These are phyloP conservation scores for Metschnikowia orientalis DNA, from an alignment of 805 yeast genomes.

Conservation along the genomic window DNA sequence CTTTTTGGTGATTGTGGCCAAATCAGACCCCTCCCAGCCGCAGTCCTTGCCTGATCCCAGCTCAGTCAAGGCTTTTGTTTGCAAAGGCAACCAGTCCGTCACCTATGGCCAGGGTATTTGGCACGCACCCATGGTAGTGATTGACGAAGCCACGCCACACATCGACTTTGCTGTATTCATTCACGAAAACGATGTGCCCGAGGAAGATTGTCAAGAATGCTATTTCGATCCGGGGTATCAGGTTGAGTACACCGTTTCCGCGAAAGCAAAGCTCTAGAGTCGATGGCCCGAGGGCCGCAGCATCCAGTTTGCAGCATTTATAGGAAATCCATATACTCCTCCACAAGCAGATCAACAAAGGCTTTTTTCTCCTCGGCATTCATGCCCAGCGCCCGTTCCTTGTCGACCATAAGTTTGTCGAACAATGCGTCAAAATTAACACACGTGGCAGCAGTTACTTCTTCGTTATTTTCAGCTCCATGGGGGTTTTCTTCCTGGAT, in stretches of 20 bases:
- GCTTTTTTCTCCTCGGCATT: constrained; percentile 25
- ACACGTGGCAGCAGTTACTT: no score
- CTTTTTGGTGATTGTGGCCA: constrained; percentile 80
- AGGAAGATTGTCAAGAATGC: constrained; percentile 81
- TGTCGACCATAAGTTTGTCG: constrained; percentile 33
- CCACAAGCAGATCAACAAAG: constrained; percentile 34
- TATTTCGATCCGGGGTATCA: constrained; percentile 57
- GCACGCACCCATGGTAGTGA: constrained; percentile 96
- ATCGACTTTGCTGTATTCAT: constrained; percentile 84
- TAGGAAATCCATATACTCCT: constrained; percentile 35
- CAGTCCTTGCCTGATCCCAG: constrained; percentile 57
- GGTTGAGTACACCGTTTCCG: constrained; percentile 21
- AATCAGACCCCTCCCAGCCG: constrained; percentile 33
- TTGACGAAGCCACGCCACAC: constrained; percentile 48
- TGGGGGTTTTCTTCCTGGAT: neutral
- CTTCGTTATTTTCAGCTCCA: no score
- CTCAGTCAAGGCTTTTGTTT: constrained; percentile 61
- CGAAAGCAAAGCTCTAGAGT: constrained; percentile 9
- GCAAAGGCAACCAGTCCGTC: constrained; percentile 81
- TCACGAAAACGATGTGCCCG: constrained; percentile 74
- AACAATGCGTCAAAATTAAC: constrained; percentile 33
- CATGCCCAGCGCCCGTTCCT: constrained; percentile 23
- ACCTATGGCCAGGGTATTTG: constrained; percentile 83
- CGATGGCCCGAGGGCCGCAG: neutral
- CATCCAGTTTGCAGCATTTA: neutral